Percentiles rank a stretch among this genome's conserved stretches.
Conservation (phyloP, 1,139 yeast species). For the Blastobotrys apis region DNA sequence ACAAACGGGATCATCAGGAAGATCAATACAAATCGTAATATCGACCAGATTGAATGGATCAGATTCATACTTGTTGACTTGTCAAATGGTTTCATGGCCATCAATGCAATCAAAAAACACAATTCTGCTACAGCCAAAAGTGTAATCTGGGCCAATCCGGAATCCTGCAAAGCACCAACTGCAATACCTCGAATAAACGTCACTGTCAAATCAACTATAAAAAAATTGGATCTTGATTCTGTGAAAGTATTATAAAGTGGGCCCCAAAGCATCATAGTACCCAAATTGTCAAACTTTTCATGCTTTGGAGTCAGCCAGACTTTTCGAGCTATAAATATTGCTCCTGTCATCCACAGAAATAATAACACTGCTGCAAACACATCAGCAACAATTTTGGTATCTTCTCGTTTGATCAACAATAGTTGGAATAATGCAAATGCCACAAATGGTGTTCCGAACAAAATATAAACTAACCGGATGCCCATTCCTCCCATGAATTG, state of each 20-base stretch:
- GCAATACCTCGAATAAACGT: constrained; percentile 33
- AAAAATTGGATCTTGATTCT: constrained; percentile 23
- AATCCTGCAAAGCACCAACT: constrained; percentile 35
- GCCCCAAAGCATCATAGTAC: constrained; percentile 31
- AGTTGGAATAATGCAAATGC: constrained; percentile 34
- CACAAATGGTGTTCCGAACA: constrained; percentile 34
- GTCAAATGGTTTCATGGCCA: constrained; percentile 31
- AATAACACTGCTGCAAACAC: constrained; percentile 33
- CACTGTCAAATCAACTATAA: constrained; percentile 24
- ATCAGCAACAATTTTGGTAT: constrained; percentile 25
- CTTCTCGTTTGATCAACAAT: constrained; percentile 21
- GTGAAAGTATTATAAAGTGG: constrained; percentile 31
- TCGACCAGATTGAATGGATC: constrained; percentile 22
- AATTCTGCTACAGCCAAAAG: constrained; percentile 33
- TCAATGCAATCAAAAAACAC: constrained; percentile 23
- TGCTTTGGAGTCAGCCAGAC: constrained; percentile 21
- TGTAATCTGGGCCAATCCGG: constrained; percentile 37
- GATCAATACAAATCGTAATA: constrained; percentile 26
- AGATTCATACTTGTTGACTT: constrained; percentile 33
- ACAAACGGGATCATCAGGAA: constrained; percentile 34
- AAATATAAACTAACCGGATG: constrained; percentile 27
- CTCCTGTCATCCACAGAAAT: constrained; percentile 28
- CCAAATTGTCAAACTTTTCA: constrained; percentile 29
- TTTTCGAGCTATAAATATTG: constrained; percentile 20
- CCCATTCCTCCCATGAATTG: constrained; percentile 29